Evolutionary conservation across 768 basidiomycete genomes (phyloP), one percentile per base, ranked within the genome.

Genomic region (Gautieria morchelliformis): DNA sequence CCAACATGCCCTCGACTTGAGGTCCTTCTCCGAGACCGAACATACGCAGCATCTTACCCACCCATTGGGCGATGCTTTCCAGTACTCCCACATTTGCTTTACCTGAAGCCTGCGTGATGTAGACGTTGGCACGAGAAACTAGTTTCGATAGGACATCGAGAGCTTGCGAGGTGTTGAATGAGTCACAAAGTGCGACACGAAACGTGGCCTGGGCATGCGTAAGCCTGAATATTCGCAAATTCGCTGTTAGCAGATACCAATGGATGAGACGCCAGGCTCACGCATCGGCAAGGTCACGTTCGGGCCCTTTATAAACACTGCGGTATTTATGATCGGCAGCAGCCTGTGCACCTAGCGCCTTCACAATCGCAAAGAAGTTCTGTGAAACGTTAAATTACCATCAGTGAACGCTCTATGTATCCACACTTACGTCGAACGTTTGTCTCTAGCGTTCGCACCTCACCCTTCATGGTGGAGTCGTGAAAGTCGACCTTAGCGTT

Each of bases 331-430:
- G 58, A n/a, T 58, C 47, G 20, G 66, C 62, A 20, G 67, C 65
- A 30, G 67, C 70, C 62, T 84, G 87, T 61, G 71, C 77, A 20
- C 89, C 68, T 39, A 96, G 77, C 8, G 96, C 94, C 67, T 87
- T 95, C 52, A 85, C 84, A 33, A 78, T 83, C 4, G 83, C 82
- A 72, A 99, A 99, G 72, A 99, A 97, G 70, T 99, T 98, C 94
- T 97, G 58, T 27, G 27, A 54, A 41, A 58, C 5, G 51, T 50
- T 33, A 35, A 27, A 37, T 54, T 37, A 55, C 44, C 17, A 22
- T 20, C 11, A 35, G 19, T 12, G 22, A 35, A 20, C 11, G 14
- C n/a, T 24, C 12, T 39, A 58, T 40, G 58, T 53, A 48, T 32
- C 50, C 33, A 48, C 12, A 68, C 83, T 66, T 64, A 96, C 95